These are phyloP conservation scores for Paspalum vaginatum DNA, from an alignment of 176 grass and related monocot genomes.

Conservation along the genomic window DNA sequence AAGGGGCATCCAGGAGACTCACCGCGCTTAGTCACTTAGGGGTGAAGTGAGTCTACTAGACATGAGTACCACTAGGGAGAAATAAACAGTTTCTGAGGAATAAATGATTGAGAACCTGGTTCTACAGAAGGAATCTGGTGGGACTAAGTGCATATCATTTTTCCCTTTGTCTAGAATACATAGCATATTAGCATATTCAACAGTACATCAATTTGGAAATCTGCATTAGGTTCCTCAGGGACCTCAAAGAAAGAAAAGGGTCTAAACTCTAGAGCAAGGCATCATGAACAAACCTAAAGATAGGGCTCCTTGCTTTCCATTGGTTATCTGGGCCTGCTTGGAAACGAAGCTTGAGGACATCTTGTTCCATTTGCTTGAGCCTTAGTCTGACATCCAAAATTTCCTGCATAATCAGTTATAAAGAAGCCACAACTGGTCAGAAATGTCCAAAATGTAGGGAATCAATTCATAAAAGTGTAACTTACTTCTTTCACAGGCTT, in stretches of 20 bases:
- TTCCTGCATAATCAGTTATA: conserved; percentile 56
- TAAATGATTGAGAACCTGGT: background rate
- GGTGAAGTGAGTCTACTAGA: background rate
- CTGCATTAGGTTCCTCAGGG: conserved; percentile 8
- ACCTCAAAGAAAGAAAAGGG: conserved; percentile 20
- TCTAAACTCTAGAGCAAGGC: conserved; percentile 13
- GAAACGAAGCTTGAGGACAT: conserved; percentile 68
- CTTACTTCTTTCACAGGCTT: conserved; percentile 59
- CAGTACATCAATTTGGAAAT: conserved; percentile 5
- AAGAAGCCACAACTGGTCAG: background rate
- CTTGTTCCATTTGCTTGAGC: conserved; percentile 58
- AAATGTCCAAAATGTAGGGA: background rate
- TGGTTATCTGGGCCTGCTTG: conserved; percentile 52
- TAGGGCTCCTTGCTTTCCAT: conserved; percentile 43
- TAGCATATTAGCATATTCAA: background rate
- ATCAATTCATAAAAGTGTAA: background rate
- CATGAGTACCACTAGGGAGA: background rate
- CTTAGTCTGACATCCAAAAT: conserved; percentile 66
- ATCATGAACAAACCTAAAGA: conserved; percentile 54
- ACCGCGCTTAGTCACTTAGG: background rate
- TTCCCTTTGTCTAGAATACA: background rate
- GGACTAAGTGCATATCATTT: background rate
- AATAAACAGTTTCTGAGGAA: background rate
- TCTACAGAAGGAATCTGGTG: background rate
- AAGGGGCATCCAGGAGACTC: background rate